These are phyloP conservation scores for Phlebiopsis gigantea DNA, from an alignment of 768 basidiomycete genomes.

Conservation along the genomic window DNA sequence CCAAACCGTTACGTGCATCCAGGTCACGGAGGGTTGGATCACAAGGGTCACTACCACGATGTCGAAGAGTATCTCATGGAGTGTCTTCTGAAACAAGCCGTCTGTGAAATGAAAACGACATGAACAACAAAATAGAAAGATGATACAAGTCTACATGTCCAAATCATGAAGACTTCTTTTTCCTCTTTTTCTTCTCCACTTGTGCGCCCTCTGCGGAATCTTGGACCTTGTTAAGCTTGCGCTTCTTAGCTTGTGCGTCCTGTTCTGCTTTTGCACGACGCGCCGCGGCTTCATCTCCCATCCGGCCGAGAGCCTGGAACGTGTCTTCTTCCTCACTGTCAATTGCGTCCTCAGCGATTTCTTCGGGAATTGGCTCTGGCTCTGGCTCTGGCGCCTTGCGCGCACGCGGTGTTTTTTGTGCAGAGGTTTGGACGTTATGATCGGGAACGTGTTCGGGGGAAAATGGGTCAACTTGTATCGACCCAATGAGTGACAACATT, in stretches of 20 bases:
- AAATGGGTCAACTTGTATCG: constrained; percentile 73
- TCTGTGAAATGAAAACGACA: background rate
- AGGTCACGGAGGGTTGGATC: no score
- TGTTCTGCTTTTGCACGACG: constrained; percentile 17
- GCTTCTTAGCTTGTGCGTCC: constrained; percentile 27
- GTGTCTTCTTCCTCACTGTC: constrained; percentile 29
- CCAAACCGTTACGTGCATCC: no score
- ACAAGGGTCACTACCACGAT: no score
- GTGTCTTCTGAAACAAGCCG: no score
- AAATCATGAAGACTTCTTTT: constrained; percentile 18
- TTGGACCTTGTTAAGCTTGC: constrained; percentile 24
- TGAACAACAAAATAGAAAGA: background rate
- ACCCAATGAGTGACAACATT: constrained; percentile 87
- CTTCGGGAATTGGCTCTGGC: constrained; percentile 5
- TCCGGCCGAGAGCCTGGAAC: constrained; percentile 26
- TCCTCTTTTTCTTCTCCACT: constrained; percentile 19
- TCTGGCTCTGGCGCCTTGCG: constrained; percentile 4
- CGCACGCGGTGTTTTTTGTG: background rate
- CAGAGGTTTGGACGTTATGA: constrained; percentile 17
- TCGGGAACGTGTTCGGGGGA: constrained; percentile 49
- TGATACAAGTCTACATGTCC: background rate
- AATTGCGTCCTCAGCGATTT: constrained; percentile 17
- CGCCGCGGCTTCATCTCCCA: constrained; percentile 25
- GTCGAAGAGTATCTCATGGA: no score
- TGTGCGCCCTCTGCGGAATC: constrained; percentile 9